Percentiles rank a stretch among this genome's conserved stretches.
Conservation (phyloP, 208 protist genomes). For the Crithidia sp. region DNA sequence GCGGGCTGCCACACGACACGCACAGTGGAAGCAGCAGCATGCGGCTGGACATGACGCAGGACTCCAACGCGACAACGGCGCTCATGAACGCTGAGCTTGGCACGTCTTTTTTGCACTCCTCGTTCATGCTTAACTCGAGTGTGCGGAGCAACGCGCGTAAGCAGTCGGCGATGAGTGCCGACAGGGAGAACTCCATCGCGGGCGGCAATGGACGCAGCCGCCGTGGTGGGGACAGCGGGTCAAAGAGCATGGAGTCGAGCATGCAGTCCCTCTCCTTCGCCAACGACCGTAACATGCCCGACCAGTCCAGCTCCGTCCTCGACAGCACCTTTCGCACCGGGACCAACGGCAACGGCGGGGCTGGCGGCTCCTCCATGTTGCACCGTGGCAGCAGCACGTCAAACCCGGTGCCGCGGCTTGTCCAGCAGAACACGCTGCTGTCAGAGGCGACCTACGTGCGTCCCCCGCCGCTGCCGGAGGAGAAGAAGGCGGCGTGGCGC, state of each 20-base stretch:
- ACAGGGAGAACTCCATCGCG: neutral
- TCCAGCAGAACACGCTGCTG: slow-evolving; percentile 35
- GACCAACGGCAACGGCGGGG: slow-evolving; percentile 12
- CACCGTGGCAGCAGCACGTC: slow-evolving; percentile 9
- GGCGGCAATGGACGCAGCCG: slow-evolving; percentile 22
- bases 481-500: slow-evolving; percentile 60
- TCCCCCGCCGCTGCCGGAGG: slow-evolving; percentile 39
- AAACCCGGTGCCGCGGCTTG: slow-evolving; percentile 13
- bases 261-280: slow-evolving; percentile 42
- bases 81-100: slow-evolving; percentile 33
- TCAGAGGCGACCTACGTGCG: slow-evolving; percentile 34
- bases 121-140: slow-evolving; percentile 47
- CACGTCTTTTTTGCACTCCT: slow-evolving; percentile 79
- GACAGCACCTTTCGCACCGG: slow-evolving; percentile 12
- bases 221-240: slow-evolving; percentile 19
- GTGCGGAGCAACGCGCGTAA: slow-evolving; percentile 15
- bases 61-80: slow-evolving; percentile 10
- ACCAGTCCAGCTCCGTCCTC: slow-evolving; percentile 15
- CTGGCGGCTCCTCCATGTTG: neutral
- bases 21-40: slow-evolving; percentile 21
- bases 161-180: neutral
- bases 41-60: slow-evolving; percentile 12
- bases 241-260: slow-evolving; percentile 42
- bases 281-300: slow-evolving; percentile 21
- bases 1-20: slow-evolving; percentile 23